Base-by-base conservation (phyloP, 2,329 filamentous ascomycete genomes). In the Myriosclerotinia curreyana region DNA sequence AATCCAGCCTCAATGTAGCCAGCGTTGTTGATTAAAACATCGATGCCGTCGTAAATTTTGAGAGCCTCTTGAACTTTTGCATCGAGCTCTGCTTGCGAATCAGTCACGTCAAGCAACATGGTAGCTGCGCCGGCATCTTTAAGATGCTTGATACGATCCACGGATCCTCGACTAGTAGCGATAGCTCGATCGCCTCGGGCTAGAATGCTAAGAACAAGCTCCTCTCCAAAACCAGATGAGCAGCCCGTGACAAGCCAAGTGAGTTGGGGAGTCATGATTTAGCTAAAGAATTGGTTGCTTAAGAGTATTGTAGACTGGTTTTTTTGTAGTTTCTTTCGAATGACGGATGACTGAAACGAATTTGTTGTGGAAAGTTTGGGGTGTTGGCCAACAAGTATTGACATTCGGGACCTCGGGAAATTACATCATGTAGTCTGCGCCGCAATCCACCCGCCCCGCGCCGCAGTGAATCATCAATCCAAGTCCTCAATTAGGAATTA, bases 51-150 rank as follows among this genome's bases (percentile, higher is more conserved):
- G n/a, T 58, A 61, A 20, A 63, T 68, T 20, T 70, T 70, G 40
- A 76, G 68, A 31, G 72, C 73, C 40, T 72, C 65, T 60, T 77
- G 70, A 14, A 81, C 74, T 0, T 72, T 72, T 1, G 70, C 71
- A 40, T 76, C 71, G 42, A 83, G 74, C 1, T 72, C 73, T 0
- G 67, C 64, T 20, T 79, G 74, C 0, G 76, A 66, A 1, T 74
- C 72, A 0, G 79, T 82, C 6, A 83, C 78, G 64, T 85, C 82
- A 25, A 84, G 77, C 0, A 76, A 71, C 4, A 81, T 65, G 0
- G 77, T 75, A 12, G 76, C 67, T 2, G 81, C 81, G 8, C 81
- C 81, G 1, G 73, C 73, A 1, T 74, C 71, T n/a, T 75, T 74
- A 4, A 83, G 77, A 75, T 72, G 22, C 14, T 59, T 31, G 11